Evolutionary conservation across 208 protist genomes (phyloP), one percentile per base, ranked within the genome.

Genomic region (Blastocrithidia nonstop): DNA sequence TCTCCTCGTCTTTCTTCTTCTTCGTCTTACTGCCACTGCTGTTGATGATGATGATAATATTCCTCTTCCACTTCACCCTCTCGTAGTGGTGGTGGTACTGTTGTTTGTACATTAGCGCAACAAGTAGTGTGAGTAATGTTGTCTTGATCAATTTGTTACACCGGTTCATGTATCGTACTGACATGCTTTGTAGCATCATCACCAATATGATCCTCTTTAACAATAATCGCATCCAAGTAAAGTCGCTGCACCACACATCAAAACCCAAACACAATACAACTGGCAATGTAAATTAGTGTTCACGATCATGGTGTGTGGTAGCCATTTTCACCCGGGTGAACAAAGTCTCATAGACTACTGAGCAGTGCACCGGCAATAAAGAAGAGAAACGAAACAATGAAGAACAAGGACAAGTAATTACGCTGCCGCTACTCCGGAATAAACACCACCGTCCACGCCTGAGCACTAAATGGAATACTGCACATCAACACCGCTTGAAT

Each of bases 161-260:
- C n/a, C n/a, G n/a, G n/a, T n/a, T n/a, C n/a, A n/a, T n/a, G n/a
- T n/a, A n/a, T n/a, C n/a, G n/a, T n/a, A n/a, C n/a, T n/a, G n/a
- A n/a, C n/a, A n/a, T n/a, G n/a, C n/a, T n/a, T n/a, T n/a, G n/a
- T n/a, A n/a, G n/a, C n/a, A n/a, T n/a, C n/a, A n/a, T n/a, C n/a
- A n/a, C n/a, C n/a, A n/a, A n/a, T n/a, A n/a, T n/a, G n/a, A 3
- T 32, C 6, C 3, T 35, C 56, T 37, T 47, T 45, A 22, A 57
- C 43, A 35, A 67, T 52, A 22, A 83, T 47, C 6, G 70, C 72
- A 35, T 89, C 79, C 11, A 85, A 63, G 52, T 89, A 85, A 2
- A 87, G 59, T 2, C 76, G 65, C 56, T 90, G 80, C 48, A 84
- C 63, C 20, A 84, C 74, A 48, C 75, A 84, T 72, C 80, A 90